phyloP scores from a whole-genome alignment of 2,329 filamentous ascomycete genomes.

The Lecanicillium sp. region DNA sequence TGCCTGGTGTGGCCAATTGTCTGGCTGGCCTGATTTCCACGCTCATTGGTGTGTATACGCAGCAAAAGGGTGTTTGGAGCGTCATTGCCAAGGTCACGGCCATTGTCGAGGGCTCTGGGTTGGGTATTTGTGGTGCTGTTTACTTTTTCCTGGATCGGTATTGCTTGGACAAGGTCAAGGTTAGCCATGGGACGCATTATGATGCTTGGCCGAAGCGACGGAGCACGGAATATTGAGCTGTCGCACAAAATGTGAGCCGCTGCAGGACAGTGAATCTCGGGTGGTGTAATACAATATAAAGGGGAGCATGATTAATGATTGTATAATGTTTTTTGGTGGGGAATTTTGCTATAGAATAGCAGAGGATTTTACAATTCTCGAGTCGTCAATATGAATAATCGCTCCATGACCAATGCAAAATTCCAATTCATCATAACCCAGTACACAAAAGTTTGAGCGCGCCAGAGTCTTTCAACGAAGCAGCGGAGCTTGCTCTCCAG shows the following conservation, averaged over 20 bases:
- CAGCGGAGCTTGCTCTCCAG: slow-evolving; percentile 21
- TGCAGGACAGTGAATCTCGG: too few relatives aligned
- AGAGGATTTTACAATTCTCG: neutral
- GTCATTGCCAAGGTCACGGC: slow-evolving; percentile 29
- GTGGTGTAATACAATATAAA: too few relatives aligned
- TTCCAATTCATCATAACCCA: neutral
- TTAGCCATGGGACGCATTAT: slow-evolving; percentile 18
- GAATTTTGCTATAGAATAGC: slow-evolving; percentile 1
- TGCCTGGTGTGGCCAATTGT: slow-evolving; percentile 36
- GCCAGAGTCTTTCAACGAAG: slow-evolving; percentile 14
- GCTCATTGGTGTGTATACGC: slow-evolving; percentile 39
- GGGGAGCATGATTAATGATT: neutral
- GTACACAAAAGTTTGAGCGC: too few relatives aligned
- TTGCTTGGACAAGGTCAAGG: slow-evolving; percentile 22
- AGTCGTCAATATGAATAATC: neutral
- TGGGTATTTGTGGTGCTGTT: slow-evolving; percentile 17
- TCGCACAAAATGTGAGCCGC: neutral
- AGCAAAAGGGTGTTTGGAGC: slow-evolving; percentile 34
- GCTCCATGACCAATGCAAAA: neutral
- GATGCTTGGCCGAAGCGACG: slow-evolving; percentile 11
- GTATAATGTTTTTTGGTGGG: neutral
- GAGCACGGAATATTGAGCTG: slow-evolving; percentile 4
- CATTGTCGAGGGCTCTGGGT: slow-evolving; percentile 24
- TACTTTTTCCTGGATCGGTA: slow-evolving; percentile 23
- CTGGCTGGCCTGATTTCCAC: slow-evolving; percentile 41